phyloP scores from a whole-genome alignment of 179 eudicot species.

The Kewa caespitosa region DNA sequence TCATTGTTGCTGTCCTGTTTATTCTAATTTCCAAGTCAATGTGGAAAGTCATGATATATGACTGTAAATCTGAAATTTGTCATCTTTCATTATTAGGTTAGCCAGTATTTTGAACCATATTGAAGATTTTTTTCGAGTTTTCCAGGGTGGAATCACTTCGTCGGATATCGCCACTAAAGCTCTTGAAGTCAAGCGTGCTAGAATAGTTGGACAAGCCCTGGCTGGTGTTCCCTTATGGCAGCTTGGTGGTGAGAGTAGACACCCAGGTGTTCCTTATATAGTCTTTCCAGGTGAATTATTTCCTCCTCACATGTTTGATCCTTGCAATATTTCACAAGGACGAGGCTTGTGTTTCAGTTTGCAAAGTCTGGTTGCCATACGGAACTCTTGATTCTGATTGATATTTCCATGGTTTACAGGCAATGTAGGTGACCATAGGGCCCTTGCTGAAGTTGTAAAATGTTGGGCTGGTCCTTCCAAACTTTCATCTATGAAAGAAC shows the following conservation, averaged over 20 bases:
- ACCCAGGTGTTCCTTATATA: slow-evolving; percentile 89
- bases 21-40: not conserved
- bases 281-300: slow-evolving; percentile 81
- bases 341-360: not conserved
- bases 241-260: slow-evolving; percentile 85
- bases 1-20: not conserved
- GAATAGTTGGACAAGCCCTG: slow-evolving; percentile 86
- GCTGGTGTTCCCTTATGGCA: slow-evolving; percentile 98
- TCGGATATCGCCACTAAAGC: slow-evolving; percentile 99
- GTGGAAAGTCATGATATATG: not conserved
- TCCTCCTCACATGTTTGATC: slow-evolving; percentile 6
- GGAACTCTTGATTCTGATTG: slow-evolving; percentile 18
- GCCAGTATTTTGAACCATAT: not conserved
- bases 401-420: slow-evolving; percentile 42
- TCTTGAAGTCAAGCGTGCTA: slow-evolving; percentile 83
- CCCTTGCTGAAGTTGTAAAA: slow-evolving; percentile 83
- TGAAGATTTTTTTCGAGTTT: slow-evolving; percentile 13
- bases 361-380: not conserved
- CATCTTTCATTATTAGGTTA: not conserved
- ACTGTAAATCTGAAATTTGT: not conserved
- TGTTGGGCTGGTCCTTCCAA: slow-evolving; percentile 72
- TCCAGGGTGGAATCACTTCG: slow-evolving; percentile 97
- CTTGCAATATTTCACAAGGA: slow-evolving; percentile 2
- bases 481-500: slow-evolving; percentile 67
- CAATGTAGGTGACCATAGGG: slow-evolving; percentile 85